Conservation (phyloP, 768 basidiomycete species). For the Lentinula raphanica region DNA sequence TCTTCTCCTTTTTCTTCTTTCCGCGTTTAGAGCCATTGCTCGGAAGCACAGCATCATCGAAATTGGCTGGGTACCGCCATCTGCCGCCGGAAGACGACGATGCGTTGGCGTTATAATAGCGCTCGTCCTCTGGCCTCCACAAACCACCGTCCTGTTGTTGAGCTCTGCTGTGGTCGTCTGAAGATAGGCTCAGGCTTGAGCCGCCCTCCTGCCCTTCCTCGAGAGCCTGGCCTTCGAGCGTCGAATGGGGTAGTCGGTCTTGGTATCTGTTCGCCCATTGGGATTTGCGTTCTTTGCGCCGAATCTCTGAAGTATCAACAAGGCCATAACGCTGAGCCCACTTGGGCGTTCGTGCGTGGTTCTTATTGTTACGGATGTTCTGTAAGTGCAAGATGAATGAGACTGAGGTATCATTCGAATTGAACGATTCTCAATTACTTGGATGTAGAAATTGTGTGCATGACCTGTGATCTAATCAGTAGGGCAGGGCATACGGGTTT, state of each 20-base stretch:
- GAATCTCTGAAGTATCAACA: conserved; percentile 72
- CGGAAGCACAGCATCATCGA: conserved; percentile 53
- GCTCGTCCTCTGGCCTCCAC: conserved; percentile 75
- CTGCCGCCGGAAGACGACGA: conserved; percentile 42
- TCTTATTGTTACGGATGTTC: conserved; percentile 97
- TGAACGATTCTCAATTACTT: conserved; percentile 36
- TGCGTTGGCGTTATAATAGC: conserved; percentile 51
- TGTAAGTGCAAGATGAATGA: conserved; percentile 23
- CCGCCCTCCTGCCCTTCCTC: conserved; percentile 75
- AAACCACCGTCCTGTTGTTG: conserved; percentile 48
- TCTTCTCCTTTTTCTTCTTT: conserved; percentile 77
- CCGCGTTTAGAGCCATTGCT: conserved; percentile 27
- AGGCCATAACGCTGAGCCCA: conserved; percentile 92
- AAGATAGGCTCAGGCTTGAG: conserved; percentile 36
- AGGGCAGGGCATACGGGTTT: neutral
- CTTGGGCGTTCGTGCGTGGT: conserved; percentile 86
- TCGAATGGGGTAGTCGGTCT: conserved; percentile 68
- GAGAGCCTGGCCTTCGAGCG: conserved; percentile 62
- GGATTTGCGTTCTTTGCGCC: conserved; percentile 72
- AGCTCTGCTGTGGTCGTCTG: conserved; percentile 24
- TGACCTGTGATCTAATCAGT: conserved; percentile 51
- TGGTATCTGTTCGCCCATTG: conserved; percentile 88
- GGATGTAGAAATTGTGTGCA: conserved; percentile 90
- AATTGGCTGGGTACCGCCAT: conserved; percentile 86
- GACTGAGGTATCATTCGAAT: neutral